Percentiles rank a stretch among this genome's conserved stretches.
Evolutionary conservation across 208 protist species (phyloP).

Genomic region (Trypanosomatidae sp.): DNA sequence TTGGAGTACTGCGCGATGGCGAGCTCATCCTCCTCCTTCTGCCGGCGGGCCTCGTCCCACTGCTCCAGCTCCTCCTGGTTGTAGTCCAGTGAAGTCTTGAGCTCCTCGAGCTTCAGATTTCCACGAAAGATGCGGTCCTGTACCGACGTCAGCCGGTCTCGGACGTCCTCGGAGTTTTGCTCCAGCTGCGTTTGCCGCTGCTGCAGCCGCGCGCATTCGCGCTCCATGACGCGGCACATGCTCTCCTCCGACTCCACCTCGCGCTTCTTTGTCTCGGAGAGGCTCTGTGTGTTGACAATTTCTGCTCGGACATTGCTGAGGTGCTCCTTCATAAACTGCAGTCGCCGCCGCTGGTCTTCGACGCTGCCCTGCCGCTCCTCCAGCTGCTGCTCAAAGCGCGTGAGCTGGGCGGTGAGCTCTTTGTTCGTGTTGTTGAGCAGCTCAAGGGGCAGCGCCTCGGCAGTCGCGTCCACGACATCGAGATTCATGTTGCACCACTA

Average conservation of each 20-base stretch:
- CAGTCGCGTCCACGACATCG: conserved; percentile 77
- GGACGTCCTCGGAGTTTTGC: conserved; percentile 50
- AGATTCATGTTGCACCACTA: conserved; percentile 32
- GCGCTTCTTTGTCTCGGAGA: conserved; percentile 86
- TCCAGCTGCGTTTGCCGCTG: conserved; percentile 57
- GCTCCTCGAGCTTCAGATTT: conserved; percentile 91
- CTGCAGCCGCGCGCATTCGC: conserved; percentile 78
- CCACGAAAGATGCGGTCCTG: conserved; percentile 90
- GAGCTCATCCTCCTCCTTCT: conserved; percentile 95
- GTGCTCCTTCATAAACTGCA: conserved; percentile 91
- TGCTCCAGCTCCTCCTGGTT: conserved; percentile 96
- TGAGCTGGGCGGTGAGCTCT: conserved; percentile 82
- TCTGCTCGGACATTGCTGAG: conserved; percentile 90
- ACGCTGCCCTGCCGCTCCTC: conserved; percentile 54
- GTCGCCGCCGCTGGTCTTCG: conserved; percentile 78
- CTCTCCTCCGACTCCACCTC: conserved; percentile 93
- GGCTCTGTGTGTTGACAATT: conserved; percentile 87
- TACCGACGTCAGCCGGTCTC: conserved; percentile 62
- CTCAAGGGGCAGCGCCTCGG: conserved; percentile 81
- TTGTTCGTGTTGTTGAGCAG: conserved; percentile 88
- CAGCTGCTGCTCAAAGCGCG: conserved; percentile 59
- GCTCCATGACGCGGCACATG: conserved; percentile 86
- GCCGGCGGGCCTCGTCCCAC: conserved; percentile 90
- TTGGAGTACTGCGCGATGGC: conserved; percentile 89
- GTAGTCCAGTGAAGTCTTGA: conserved; percentile 91